phyloP scores from a whole-genome alignment of 1,284 basidiomycete species.

The Cryptococcus jaspeensis region DNA sequence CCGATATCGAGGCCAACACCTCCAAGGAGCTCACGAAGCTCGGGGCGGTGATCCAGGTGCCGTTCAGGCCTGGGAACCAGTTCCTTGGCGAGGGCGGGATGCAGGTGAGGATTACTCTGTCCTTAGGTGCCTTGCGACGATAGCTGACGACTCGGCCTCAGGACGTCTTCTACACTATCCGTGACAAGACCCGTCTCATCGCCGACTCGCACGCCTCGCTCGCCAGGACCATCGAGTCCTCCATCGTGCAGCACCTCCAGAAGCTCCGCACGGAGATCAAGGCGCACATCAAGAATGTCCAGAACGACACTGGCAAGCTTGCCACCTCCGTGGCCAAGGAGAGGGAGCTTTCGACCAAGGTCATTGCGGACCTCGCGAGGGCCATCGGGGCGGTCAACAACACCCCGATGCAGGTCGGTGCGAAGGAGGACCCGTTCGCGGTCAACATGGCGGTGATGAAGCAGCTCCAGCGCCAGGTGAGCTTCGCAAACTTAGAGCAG shows the following conservation, averaged over 20 bases:
- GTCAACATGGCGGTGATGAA: constrained; percentile 76
- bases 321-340: constrained; percentile 89
- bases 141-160: constrained; percentile 43
- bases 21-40: constrained; percentile 93
- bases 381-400: constrained; percentile 91
- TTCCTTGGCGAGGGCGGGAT: constrained; percentile 90
- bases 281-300: constrained; percentile 96
- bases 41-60: constrained; percentile 96
- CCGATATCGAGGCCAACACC: constrained; percentile 92
- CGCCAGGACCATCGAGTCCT: constrained; percentile 92
- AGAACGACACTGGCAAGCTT: constrained; percentile 95
- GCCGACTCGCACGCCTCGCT: constrained; percentile 97
- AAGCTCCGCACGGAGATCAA: constrained; percentile 94
- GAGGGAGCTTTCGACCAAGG: constrained; percentile 81
- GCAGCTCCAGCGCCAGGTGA: constrained; percentile 79
- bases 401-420: constrained; percentile 82
- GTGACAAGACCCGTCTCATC: constrained; percentile 90
- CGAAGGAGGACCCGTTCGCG: constrained; percentile 80
- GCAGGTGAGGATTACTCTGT: constrained; percentile 55
- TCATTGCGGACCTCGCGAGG: constrained; percentile 83
- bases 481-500: constrained; percentile 3
- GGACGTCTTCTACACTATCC: constrained; percentile 91
- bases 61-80: constrained; percentile 92
- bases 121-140: neutral
- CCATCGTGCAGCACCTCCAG: constrained; percentile 96